Conservation (phyloP, 352 stramenopile genomes). For the Pythium phragmitis region DNA sequence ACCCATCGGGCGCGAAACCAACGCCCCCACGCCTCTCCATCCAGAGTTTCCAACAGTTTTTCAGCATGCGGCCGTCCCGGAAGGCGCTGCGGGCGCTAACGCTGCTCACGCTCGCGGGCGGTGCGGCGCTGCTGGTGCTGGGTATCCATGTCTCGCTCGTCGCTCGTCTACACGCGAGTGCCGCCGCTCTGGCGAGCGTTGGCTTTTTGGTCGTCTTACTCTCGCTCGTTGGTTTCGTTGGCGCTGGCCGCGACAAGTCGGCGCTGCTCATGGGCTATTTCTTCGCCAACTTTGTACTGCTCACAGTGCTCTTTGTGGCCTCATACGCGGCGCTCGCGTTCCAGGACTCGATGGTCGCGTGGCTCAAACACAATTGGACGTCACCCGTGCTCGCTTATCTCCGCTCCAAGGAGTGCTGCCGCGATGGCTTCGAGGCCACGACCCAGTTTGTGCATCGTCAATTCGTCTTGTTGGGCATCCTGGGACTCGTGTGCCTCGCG, state of each 20-base stretch:
- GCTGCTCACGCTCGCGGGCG: conserved; percentile 51
- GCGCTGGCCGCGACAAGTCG: conserved; percentile 65
- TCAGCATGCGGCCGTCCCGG: conserved; percentile 59
- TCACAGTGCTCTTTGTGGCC: conserved; percentile 55
- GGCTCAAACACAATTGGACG: conserved; percentile 80
- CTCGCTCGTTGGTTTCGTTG: conserved; percentile 59
- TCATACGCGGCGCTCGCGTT: conserved; percentile 71
- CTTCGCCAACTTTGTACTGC: conserved; percentile 69
- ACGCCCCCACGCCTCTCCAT: neutral
- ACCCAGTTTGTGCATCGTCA: conserved; percentile 47
- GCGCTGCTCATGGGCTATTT: conserved; percentile 70
- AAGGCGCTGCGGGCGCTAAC: conserved; percentile 61
- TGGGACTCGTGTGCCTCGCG: conserved; percentile 47
- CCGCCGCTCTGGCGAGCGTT: conserved; percentile 42
- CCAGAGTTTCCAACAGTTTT: neutral
- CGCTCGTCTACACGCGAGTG: conserved; percentile 50
- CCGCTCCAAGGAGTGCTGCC: conserved; percentile 48
- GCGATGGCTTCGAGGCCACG: conserved; percentile 45
- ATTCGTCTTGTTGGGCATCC: conserved; percentile 44
- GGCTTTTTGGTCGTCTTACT: conserved; percentile 52
- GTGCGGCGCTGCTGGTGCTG: conserved; percentile 48
- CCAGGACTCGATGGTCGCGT: conserved; percentile 58
- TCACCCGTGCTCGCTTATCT: conserved; percentile 42
- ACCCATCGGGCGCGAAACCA: neutral
- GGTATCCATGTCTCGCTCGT: conserved; percentile 52